Evolutionary conservation across 2,329 filamentous ascomycete genomes (phyloP), one percentile per base, ranked within the genome.

Genomic region (Coniochaeta sp.): DNA sequence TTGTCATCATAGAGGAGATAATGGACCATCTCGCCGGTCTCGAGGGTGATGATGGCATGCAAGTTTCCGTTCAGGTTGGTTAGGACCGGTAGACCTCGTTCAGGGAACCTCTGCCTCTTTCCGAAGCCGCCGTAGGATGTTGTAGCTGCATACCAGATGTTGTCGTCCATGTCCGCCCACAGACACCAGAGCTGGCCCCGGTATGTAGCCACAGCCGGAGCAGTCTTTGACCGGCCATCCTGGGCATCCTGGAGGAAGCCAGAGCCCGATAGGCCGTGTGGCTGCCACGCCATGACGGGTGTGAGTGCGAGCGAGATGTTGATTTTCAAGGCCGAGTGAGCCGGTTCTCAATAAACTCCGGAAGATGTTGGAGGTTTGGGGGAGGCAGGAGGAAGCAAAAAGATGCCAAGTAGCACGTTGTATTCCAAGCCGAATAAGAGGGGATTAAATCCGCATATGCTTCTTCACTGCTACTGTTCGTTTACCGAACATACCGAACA

Each of bases 101-200:
- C 57, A 1, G 65, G 63, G 20, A 69, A 67, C 24, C 48, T 51
- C 24, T 53, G 24, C n/a, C 60, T 61, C 16, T 52, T 10, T 28
- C 57, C 55, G 48, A 69, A 69, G 35, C 58, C 53, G 20, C 53
- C 57, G 7, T 60, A 58, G 32, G 63, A 57, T 31, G 59, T 56
- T 18, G 66, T 66, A 26, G 57, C 52, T 6, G 66, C 61, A 51
- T 65, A 68, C 61, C 63, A 69, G 9, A 67, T 54, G 33, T 56
- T 53, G 10, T 62, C 64, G 7, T 58, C 55, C 6, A 56, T 56
- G 50, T 62, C 61, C 32, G 58, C 55, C 67, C 67, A 69, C 7
- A 67, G 50, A 55, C 64, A 65, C 66, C 65, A 69, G 1, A 69
- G 62, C 6, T 61, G 61, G n/a, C 67, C 66, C 22, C 65, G 62